Evolutionary conservation across 192 early-diverging fungal species (phyloP).

Genomic region (Coemansia sp.): DNA sequence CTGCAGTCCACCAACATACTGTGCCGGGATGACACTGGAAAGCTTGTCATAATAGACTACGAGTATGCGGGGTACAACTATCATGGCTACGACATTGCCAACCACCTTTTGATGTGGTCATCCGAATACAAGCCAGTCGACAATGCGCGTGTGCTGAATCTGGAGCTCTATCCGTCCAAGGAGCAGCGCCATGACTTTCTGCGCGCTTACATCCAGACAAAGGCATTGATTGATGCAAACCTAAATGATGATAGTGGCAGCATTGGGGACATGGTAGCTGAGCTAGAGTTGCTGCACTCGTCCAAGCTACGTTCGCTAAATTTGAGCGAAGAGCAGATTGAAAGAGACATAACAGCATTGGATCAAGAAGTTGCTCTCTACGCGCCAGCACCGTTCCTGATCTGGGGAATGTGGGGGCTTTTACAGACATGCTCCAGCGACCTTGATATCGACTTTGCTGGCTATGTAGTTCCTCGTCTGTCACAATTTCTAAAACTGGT

Average conservation of each 20-base stretch:
- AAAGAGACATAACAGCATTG: constrained; percentile 18
- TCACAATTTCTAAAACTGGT: constrained; percentile 44
- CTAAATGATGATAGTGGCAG: constrained; percentile 23
- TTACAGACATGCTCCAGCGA: constrained; percentile 71
- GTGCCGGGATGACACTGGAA: constrained; percentile 56
- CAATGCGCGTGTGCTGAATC: constrained; percentile 52
- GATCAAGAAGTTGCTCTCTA: constrained; percentile 37
- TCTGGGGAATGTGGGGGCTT: constrained; percentile 81
- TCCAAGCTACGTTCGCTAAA: constrained; percentile 18
- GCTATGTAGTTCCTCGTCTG: constrained; percentile 63
- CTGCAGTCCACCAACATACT: constrained; percentile 87
- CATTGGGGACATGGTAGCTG: constrained; percentile 7
- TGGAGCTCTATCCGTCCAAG: constrained; percentile 56
- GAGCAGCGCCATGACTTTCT: constrained; percentile 63
- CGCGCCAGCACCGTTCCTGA: constrained; percentile 57
- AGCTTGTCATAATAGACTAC: constrained; percentile 76
- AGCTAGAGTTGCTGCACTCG: constrained; percentile 16
- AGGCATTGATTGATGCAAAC: constrained; percentile 43
- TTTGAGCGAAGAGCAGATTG: constrained; percentile 20
- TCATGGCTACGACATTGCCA: constrained; percentile 77
- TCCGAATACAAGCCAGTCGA: constrained; percentile 70
- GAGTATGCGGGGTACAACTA: constrained; percentile 82
- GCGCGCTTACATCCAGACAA: constrained; percentile 65
- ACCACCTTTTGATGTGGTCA: constrained; percentile 84
- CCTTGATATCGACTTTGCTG: constrained; percentile 75